Percentiles rank a stretch among this genome's conserved stretches.
Conservation (phyloP, 768 basidiomycete species). For the Naganishia antarctica region DNA sequence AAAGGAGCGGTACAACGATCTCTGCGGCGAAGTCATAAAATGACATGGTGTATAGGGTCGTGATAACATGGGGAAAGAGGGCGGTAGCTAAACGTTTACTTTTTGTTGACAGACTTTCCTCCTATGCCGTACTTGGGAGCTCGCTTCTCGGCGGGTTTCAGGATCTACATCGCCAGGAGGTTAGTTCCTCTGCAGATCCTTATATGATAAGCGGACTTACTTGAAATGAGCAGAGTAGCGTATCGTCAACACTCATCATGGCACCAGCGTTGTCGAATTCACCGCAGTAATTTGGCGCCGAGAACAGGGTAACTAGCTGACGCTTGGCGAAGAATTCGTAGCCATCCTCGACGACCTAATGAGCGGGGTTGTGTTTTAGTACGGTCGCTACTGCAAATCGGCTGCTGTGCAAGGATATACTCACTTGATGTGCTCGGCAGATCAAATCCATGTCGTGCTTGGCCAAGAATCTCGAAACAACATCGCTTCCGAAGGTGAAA, state of each 20-base stretch:
- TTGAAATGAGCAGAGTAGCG: constrained; percentile 95
- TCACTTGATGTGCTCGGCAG: constrained; percentile 92
- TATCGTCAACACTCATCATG: constrained; percentile 99
- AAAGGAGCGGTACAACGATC: neutral
- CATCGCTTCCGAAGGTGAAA: constrained; percentile 97
- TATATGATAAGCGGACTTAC: constrained; percentile 52
- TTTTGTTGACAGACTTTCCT: constrained; percentile 42
- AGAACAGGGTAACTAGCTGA: constrained; percentile 93
- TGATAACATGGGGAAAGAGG: neutral
- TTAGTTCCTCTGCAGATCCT: neutral
- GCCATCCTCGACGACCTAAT: constrained; percentile 92
- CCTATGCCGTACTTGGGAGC: constrained; percentile 58
- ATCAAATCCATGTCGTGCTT: constrained; percentile 99
- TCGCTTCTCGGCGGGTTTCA: constrained; percentile 99
- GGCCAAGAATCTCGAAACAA: constrained; percentile 95
- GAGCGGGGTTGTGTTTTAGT: constrained; percentile 14
- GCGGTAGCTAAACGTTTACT: neutral
- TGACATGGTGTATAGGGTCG: constrained; percentile 8
- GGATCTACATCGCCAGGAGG: constrained; percentile 58
- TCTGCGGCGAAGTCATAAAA: constrained; percentile 10
- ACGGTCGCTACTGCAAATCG: neutral
- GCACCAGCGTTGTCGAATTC: constrained; percentile 98
- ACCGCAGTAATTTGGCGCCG: constrained; percentile 63
- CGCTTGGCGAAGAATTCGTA: constrained; percentile 99
- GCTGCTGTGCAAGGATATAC: neutral